Percentiles rank a stretch among this genome's conserved stretches.
Evolutionary conservation across 108 stramenopile genomes (phyloP).

Genomic region (Nitzschia sp.): DNA sequence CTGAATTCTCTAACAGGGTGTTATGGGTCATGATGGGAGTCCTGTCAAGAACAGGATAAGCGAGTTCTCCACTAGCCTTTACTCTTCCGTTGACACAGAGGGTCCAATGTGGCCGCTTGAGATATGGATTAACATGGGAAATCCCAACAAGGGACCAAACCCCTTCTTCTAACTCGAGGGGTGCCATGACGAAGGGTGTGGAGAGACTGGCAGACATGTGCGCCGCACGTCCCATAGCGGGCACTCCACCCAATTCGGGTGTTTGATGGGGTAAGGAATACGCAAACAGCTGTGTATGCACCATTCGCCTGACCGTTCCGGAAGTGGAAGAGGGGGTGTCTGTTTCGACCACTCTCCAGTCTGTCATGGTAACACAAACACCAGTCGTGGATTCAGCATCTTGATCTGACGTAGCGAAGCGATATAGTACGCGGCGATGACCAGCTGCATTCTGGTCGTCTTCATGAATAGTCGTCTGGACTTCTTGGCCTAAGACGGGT

Average conservation of each 20-base stretch:
- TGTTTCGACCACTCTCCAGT: slow-evolving; percentile 43
- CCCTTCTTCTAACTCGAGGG: slow-evolving; percentile 55
- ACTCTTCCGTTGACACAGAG: slow-evolving; percentile 74
- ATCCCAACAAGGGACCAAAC: slow-evolving; percentile 77
- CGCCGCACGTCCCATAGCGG: slow-evolving; percentile 1
- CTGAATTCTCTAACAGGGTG: slow-evolving; percentile 32
- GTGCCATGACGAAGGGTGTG: slow-evolving; percentile 46
- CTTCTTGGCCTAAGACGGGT: slow-evolving; percentile 36
- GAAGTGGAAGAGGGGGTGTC: not conserved
- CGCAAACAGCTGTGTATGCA: slow-evolving; percentile 28
- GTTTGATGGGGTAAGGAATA: slow-evolving; percentile 30
- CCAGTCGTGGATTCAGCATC: slow-evolving; percentile 33
- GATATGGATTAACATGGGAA: slow-evolving; percentile 79
- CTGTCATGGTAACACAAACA: slow-evolving; percentile 58
- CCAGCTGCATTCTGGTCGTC: slow-evolving; percentile 20
- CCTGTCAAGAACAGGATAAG: slow-evolving; percentile 61
- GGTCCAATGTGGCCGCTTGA: slow-evolving; percentile 76
- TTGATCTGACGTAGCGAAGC: slow-evolving; percentile 51
- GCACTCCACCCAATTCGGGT: slow-evolving; percentile 6
- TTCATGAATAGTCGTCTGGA: slow-evolving; percentile 15
- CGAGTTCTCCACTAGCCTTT: slow-evolving; percentile 60
- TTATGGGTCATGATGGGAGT: slow-evolving; percentile 30
- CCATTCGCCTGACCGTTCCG: slow-evolving; percentile 10
- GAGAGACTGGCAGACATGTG: slow-evolving; percentile 11
- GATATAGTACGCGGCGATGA: slow-evolving; percentile 43